Base-by-base conservation (phyloP, 2,329 filamentous ascomycete species). In the Verticillium klebahnii region DNA sequence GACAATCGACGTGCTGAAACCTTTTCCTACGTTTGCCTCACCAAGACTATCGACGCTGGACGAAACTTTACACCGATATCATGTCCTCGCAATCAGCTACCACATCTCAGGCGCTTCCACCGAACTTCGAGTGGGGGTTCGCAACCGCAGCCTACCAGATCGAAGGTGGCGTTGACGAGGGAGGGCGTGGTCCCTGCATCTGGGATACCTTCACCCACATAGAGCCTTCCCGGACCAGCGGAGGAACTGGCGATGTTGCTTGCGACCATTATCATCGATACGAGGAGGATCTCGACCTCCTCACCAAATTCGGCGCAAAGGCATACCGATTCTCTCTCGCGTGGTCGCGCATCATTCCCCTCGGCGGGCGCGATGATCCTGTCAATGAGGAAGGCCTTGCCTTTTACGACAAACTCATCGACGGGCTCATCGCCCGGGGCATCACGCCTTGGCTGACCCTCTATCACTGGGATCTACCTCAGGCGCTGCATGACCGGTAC, bases 401-500 rank as follows among this genome's bases (percentile, higher is more conserved):
- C 67, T 89, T 91, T 78, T 96, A 96, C 74, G 81, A 87, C 71
- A 87, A 88, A 69, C 89, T 96, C 65, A 87, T 93, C 52, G 89
- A 95, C 72, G 89, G 91, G 70, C 82, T 96, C 57, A 81, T 90
- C 55, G 90, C 82, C 4, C 90, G 88, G 5, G 90, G 88, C 63
- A 95, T 96, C 69, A 85, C 82, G 25, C 92, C 92, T 1, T 87
- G 95, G 73, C 85, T 96, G 70, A 96, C 92, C 3, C 81, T 96
- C n/a, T 91, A 89, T 75, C 92, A 96, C 77, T 96, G 92, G 92
- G 92, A 96, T 77, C 82, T 95, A 9, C 92, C 92, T 2, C 87
- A 93, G 68, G 88, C 79, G 63, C 81, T 96, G 23, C 85, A 96
- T 70, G 86, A 89, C 79, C 87, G 91, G 63, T 96, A 96, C 73